These are phyloP conservation scores for Gentiana macrophylla DNA, from an alignment of 257 asterid species.

Conservation along the genomic window DNA sequence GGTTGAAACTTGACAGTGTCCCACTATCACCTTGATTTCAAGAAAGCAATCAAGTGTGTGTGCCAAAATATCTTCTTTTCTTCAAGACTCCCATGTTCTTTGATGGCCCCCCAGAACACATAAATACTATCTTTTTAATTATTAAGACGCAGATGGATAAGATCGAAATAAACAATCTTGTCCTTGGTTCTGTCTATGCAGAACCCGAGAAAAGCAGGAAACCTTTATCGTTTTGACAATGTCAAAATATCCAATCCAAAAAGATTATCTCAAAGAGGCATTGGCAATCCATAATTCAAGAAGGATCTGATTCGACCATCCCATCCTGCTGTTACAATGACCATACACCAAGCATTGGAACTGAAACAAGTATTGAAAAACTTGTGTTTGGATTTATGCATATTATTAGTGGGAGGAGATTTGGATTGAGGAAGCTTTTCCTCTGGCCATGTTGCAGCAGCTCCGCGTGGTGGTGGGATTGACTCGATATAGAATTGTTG, in stretches of 20 bases:
- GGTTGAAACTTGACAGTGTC: constrained; percentile 2
- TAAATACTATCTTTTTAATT: no score
- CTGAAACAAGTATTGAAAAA: constrained; percentile 58
- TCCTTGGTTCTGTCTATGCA: no score
- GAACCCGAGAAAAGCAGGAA: background rate
- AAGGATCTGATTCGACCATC: constrained; percentile 84
- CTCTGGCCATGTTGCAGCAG: constrained; percentile 76
- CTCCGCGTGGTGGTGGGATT: constrained; percentile 48
- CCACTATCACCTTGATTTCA: no score
- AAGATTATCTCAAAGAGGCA: constrained; percentile 35
- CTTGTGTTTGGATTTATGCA: constrained; percentile 48
- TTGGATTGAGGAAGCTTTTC: constrained; percentile 42
- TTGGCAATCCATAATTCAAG: constrained; percentile 74
- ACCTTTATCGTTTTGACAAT: no score
- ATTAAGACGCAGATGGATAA: no score
- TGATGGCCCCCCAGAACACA: no score
- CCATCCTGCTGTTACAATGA: constrained; percentile 86
- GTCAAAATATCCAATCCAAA: background rate
- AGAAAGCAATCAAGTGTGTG: no score
- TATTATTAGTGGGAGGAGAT: constrained; percentile 20
- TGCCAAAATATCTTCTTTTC: no score
- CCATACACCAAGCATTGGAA: constrained; percentile 79
- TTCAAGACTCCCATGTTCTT: no score
- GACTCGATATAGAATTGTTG: constrained; percentile 51
- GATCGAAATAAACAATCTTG: no score